Conservation (phyloP, 257 asterid species). For the Nicotiana tabacum region DNA sequence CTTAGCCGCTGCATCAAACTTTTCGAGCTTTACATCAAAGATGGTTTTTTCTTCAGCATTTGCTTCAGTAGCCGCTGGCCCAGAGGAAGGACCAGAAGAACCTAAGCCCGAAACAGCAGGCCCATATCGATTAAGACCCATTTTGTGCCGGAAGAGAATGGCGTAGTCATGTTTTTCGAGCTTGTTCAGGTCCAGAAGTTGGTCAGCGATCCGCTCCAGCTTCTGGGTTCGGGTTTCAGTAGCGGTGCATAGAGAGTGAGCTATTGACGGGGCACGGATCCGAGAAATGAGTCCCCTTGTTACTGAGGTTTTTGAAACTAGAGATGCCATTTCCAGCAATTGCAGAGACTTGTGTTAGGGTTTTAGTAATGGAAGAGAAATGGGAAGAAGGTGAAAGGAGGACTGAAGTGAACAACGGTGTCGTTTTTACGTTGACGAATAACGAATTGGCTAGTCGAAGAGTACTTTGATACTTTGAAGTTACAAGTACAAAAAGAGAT, state of each 20-base stretch:
- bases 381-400: conserved; percentile 4
- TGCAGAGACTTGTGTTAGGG: conserved; percentile 8
- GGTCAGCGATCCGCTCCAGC: conserved; percentile 75
- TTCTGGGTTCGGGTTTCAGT: conserved; percentile 42
- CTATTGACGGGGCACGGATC: neutral
- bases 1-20: conserved; percentile 63
- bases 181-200: conserved; percentile 57
- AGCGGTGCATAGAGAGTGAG: conserved; percentile 43
- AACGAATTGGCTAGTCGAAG: neutral
- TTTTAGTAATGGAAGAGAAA: conserved; percentile 22
- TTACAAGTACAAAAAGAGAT: neutral
- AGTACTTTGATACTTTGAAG: neutral
- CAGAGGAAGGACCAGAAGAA: conserved; percentile 30
- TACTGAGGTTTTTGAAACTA: conserved; percentile 31
- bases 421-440: neutral
- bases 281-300: conserved; percentile 24
- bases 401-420: neutral
- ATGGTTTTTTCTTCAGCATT: conserved; percentile 56
- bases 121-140: conserved; percentile 65
- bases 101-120: conserved; percentile 37
- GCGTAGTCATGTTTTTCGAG: conserved; percentile 71
- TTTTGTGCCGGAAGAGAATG: conserved; percentile 54
- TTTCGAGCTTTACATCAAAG: conserved; percentile 68
- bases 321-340: conserved; percentile 34
- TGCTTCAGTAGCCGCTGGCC: conserved; percentile 38